Percentiles rank a stretch among this genome's conserved stretches.
Evolutionary conservation across 768 basidiomycete species (phyloP).

Genomic region (Melanogaster broomeanus): DNA sequence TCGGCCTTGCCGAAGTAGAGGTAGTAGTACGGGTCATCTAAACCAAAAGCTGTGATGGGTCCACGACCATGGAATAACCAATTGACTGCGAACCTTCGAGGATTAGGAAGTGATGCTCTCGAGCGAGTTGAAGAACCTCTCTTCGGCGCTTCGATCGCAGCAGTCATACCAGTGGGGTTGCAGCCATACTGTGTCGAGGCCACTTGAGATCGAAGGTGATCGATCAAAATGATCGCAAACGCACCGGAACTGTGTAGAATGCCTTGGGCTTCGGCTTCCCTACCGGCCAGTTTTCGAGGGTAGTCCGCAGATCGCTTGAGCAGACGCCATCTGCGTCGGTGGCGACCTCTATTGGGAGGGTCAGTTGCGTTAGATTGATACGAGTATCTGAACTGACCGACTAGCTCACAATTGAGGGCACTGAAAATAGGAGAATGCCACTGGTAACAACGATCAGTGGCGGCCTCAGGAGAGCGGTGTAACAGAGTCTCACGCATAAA

Average conservation of each 20-base stretch:
- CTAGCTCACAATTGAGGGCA: constrained; percentile 53
- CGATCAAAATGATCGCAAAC: constrained; percentile 18
- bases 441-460: constrained; percentile 34
- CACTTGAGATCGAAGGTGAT: constrained; percentile 1
- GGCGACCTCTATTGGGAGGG: constrained; percentile 59
- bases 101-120: constrained; percentile 76
- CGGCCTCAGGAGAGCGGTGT: constrained; percentile 14
- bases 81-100: constrained; percentile 63
- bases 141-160: constrained; percentile 66
- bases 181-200: constrained; percentile 62
- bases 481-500: constrained; percentile 58
- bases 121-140: constrained; percentile 70
- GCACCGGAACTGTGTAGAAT: constrained; percentile 79
- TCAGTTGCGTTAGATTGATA: not conserved
- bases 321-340: constrained; percentile 75
- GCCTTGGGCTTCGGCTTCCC: constrained; percentile 73
- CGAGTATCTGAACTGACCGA: constrained; percentile 44
- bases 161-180: constrained; percentile 85
- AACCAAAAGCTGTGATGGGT: not conserved
- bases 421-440: constrained; percentile 68
- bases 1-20: constrained; percentile 70
- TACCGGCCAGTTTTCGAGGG: constrained; percentile 74
- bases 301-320: constrained; percentile 56
- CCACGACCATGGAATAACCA: not conserved
- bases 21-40: constrained; percentile 82